phyloP scores from a whole-genome alignment of 2,329 filamentous ascomycete genomes.

The Apiospora koreana region DNA sequence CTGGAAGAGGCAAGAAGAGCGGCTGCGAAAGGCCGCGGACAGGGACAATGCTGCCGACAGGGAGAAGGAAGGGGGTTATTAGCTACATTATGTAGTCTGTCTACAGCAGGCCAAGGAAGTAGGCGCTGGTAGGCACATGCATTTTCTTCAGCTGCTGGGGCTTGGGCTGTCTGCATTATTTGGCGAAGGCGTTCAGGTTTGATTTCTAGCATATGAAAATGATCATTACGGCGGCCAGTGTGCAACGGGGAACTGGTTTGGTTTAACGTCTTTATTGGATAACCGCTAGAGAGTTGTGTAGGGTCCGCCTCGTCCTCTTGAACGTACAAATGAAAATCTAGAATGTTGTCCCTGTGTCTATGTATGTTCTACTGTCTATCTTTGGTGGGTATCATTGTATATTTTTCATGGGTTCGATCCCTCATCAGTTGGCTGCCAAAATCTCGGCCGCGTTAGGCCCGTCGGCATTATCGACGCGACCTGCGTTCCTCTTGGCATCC shows the following conservation, averaged over 20 bases:
- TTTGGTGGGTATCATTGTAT: slow-evolving; percentile 18
- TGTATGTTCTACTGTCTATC: slow-evolving; percentile 30
- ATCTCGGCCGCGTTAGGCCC: slow-evolving; percentile 58
- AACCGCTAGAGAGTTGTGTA: not conserved
- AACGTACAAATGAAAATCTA: not conserved
- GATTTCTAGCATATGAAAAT: not conserved
- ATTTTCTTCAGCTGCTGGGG: not conserved
- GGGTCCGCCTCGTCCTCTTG: not conserved
- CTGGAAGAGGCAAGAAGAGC: slow-evolving; percentile 82
- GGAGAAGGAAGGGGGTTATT: not conserved
- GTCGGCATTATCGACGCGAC: slow-evolving; percentile 46
- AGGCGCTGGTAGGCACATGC: not conserved
- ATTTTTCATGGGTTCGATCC: slow-evolving; percentile 12
- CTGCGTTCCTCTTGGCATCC: slow-evolving; percentile 42
- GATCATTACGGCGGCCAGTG: not conserved
- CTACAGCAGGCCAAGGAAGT: not conserved
- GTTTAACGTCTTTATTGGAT: not conserved
- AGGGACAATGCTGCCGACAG: slow-evolving; percentile 28
- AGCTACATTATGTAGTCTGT: not conserved
- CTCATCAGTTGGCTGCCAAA: slow-evolving; percentile 52
- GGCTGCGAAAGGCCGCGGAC: slow-evolving; percentile 48
- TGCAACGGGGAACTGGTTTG: not conserved
- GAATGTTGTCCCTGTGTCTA: not conserved
- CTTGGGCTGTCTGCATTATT: slow-evolving; percentile 19
- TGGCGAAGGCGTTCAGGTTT: slow-evolving; percentile 19